These are phyloP conservation scores for Apiotrichum mycotoxinovorans DNA, from an alignment of 1,284 basidiomycete genomes.

Conservation along the genomic window DNA sequence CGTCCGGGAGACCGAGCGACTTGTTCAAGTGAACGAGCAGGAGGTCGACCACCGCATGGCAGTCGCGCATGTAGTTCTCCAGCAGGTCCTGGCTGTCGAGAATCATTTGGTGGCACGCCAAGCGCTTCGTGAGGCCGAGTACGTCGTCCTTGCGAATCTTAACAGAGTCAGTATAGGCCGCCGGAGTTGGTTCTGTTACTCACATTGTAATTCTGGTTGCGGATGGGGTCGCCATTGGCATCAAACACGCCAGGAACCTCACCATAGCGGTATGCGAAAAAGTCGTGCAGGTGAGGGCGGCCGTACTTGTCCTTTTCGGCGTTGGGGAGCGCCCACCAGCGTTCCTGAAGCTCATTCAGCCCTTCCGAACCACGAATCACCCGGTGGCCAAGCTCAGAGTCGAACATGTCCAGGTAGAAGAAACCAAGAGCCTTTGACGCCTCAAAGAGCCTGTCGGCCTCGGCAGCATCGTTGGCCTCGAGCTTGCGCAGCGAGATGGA, in stretches of 20 bases:
- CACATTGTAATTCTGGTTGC: constrained; percentile 31
- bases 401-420: constrained; percentile 33
- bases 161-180: not conserved
- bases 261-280: constrained; percentile 25
- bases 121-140: constrained; percentile 16
- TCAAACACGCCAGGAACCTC: constrained; percentile 11
- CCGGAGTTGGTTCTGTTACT: not conserved
- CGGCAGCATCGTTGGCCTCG: constrained; percentile 19
- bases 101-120: constrained; percentile 21
- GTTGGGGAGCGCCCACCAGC: constrained; percentile 27
- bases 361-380: constrained; percentile 23
- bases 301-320: constrained; percentile 28
- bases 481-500: constrained; percentile 24
- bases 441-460: constrained; percentile 21
- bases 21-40: constrained; percentile 60
- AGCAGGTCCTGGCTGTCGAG: constrained; percentile 16
- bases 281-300: constrained; percentile 18
- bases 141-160: constrained; percentile 33
- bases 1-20: constrained; percentile 57
- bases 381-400: constrained; percentile 22
- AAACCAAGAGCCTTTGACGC: constrained; percentile 30
- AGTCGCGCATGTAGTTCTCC: constrained; percentile 21
- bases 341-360: constrained; percentile 25
- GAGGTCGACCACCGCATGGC: constrained; percentile 55
- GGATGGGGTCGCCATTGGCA: constrained; percentile 11